Conservation (phyloP, 257 asterid species). For the Jasminum sambac region DNA sequence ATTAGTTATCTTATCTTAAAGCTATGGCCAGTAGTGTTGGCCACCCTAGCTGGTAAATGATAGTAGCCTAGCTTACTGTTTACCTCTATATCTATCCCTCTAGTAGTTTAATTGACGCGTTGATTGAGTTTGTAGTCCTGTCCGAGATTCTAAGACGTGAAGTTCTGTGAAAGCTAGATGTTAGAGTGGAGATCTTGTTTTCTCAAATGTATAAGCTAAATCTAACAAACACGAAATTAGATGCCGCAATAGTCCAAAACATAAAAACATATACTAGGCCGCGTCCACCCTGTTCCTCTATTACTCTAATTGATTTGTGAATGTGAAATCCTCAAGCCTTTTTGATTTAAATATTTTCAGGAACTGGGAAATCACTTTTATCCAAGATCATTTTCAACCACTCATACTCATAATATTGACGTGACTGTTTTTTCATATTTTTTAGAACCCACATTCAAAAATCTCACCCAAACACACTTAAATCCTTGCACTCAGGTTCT, state of each 20-base stretch:
- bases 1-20: background rate
- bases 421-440: too few relatives aligned
- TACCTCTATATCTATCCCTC: background rate
- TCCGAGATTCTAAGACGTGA: background rate
- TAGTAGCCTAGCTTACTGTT: background rate
- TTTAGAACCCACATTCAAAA: too few relatives aligned
- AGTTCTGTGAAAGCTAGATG: background rate
- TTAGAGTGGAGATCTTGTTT: too few relatives aligned
- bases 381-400: too few relatives aligned
- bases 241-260: background rate
- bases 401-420: too few relatives aligned
- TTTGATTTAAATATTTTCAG: too few relatives aligned
- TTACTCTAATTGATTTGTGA: background rate
- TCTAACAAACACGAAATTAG: background rate
- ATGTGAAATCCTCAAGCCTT: background rate
- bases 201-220: too few relatives aligned
- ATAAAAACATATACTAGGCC: background rate
- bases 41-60: too few relatives aligned
- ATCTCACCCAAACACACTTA: too few relatives aligned
- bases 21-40: background rate
- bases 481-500: too few relatives aligned
- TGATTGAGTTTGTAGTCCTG: background rate
- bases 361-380: too few relatives aligned
- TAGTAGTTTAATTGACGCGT: background rate
- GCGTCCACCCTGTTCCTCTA: background rate